Base-by-base conservation (phyloP, 2,329 filamentous ascomycete species). In the Diaporthe sp. region DNA sequence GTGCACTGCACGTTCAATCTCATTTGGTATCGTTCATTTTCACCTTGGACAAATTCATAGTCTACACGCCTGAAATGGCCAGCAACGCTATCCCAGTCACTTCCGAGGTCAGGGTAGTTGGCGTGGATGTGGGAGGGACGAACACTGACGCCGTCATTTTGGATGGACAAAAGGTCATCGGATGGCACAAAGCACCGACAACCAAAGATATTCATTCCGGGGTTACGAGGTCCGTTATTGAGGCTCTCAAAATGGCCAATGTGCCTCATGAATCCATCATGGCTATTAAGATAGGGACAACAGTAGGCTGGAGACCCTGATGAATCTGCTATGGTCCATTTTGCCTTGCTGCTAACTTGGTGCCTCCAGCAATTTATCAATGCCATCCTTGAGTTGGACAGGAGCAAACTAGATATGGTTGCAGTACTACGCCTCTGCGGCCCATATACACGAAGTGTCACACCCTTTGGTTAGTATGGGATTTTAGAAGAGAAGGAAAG, bases 201-300 rank as follows among this genome's bases (percentile, higher is more conserved):
- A 68, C 64, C 1, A 68, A 40, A 4, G 64, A 68, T 12, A 68
- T 68, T 4, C 64, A 68, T 22, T 68, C 64, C 5, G 64, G 64
- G 5, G 64, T 68, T 1, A 68, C 45, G 1, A 6, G 22, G 15
- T 68, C 64, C 15, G 33, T 68, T 9, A 13, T 30, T 1, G 33
- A 68, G 47, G 64, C 64, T 17, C n/a, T 68, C 13, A 68, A 40
- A 40, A 68, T 68, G 33, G 64, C 64, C 0, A 15, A 54, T 12
- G 47, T 68, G n/a, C n/a, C 64, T 1, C 7, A 7, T 13, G n/a
- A 13, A 4, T 68, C 47, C 17, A 52, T 68, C 2, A 52, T 40
- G 47, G 64, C 64, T 9, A 54, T 68, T n/a, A 68, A 68, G n/a
- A 68, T 68, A 30, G 64, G 64, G n/a, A 68, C 64, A 13, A 68